phyloP scores from a whole-genome alignment of 2,329 filamentous ascomycete genomes.

The Claviceps monticola region DNA sequence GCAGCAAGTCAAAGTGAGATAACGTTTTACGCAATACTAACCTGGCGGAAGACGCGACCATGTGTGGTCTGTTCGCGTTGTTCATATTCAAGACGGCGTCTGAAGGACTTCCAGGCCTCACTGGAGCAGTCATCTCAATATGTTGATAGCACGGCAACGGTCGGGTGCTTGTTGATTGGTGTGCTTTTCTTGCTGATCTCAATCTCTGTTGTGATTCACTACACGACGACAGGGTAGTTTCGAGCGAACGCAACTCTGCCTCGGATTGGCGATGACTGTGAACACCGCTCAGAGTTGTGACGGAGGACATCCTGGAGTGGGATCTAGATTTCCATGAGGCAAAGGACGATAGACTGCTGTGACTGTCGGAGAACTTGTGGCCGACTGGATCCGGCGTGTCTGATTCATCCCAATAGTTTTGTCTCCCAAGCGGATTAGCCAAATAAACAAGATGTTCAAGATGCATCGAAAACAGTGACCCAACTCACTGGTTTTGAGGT shows the following conservation, averaged over 20 bases:
- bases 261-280: slow-evolving; percentile 20
- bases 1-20: not conserved
- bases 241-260: slow-evolving; percentile 24
- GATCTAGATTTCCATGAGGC: slow-evolving; percentile 31
- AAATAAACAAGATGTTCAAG: not conserved
- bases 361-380: slow-evolving; percentile 31
- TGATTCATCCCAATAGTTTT: slow-evolving; percentile 4
- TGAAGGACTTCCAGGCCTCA: slow-evolving; percentile 9
- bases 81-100: slow-evolving; percentile 14
- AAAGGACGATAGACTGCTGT: slow-evolving; percentile 37
- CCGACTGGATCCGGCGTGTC: slow-evolving; percentile 6
- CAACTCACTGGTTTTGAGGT: slow-evolving; percentile 3
- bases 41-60: slow-evolving; percentile 2
- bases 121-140: not conserved
- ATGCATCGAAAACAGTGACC: not conserved
- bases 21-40: slow-evolving; percentile 1
- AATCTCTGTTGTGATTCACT: slow-evolving; percentile 9
- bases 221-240: slow-evolving; percentile 20
- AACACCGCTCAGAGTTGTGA: slow-evolving; percentile 34
- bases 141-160: not conserved
- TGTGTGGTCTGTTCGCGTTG: not conserved
- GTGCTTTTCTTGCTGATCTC: slow-evolving; percentile 1
- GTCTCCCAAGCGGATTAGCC: not conserved
- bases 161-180: not conserved
- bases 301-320: slow-evolving; percentile 40